A percentile compares a stretch with the other conserved stretches of the same genome.
Conservation (phyloP, 331 rosid species). For the Cucumis variabilis region DNA sequence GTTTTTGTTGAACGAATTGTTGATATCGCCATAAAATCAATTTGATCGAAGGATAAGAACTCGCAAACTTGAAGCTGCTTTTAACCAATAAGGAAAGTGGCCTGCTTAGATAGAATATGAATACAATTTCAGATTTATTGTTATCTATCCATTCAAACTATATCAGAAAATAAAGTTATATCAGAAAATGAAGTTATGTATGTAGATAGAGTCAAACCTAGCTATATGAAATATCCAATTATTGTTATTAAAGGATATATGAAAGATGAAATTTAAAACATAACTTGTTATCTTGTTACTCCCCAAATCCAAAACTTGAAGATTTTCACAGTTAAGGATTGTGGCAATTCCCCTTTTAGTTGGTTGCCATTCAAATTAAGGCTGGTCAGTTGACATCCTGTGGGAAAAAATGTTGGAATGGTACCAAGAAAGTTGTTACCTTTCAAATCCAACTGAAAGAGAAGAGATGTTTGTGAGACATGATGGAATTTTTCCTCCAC, state of each 20-base stretch:
- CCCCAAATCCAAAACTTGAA: slow-evolving; percentile 49
- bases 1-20: background rate
- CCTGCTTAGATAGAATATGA: background rate
- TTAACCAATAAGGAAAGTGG: slow-evolving; percentile 62
- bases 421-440: slow-evolving; percentile 66
- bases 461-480: slow-evolving; percentile 56
- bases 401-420: slow-evolving; percentile 64
- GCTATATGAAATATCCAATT: too few relatives aligned
- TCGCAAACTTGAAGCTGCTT: slow-evolving; percentile 28
- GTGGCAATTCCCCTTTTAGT: slow-evolving; percentile 63
- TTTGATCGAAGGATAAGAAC: background rate
- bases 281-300: slow-evolving; percentile 67
- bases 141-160: too few relatives aligned
- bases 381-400: slow-evolving; percentile 65
- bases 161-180: too few relatives aligned
- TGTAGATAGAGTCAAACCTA: too few relatives aligned
- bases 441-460: slow-evolving; percentile 74
- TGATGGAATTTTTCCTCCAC: slow-evolving; percentile 62
- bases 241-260: too few relatives aligned
- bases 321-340: slow-evolving; percentile 60
- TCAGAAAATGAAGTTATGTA: too few relatives aligned
- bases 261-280: too few relatives aligned
- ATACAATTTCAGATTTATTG: background rate
- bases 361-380: slow-evolving; percentile 70
- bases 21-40: slow-evolving; percentile 11